A percentile compares a stretch with the other conserved stretches of the same genome.
These are phyloP conservation scores for Venturia effusa DNA, from an alignment of 2,329 filamentous ascomycete genomes.

Conservation along the genomic window DNA sequence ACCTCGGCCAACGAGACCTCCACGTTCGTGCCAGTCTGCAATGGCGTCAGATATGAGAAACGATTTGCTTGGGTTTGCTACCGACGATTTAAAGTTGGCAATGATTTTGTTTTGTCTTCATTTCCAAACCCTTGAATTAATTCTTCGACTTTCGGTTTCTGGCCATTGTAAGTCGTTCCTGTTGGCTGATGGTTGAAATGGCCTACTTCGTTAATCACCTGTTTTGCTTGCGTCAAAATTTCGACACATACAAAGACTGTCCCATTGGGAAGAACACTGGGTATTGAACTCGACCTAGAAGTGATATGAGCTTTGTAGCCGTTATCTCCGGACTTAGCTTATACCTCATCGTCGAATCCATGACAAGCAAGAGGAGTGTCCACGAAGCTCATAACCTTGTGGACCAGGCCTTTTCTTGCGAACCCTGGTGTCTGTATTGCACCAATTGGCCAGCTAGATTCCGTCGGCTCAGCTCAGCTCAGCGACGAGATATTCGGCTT, in stretches of 20 bases:
- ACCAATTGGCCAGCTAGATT: conserved; percentile 14
- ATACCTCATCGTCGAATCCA: conserved; percentile 17
- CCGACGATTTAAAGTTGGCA: conserved; percentile 14
- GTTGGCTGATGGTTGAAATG: conserved; percentile 35
- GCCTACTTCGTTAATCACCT: conserved; percentile 12
- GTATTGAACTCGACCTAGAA: conserved; percentile 44
- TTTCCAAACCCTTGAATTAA: conserved; percentile 19
- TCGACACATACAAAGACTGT: conserved; percentile 28
- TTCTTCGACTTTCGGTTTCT: conserved; percentile 21
- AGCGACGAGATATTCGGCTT: conserved; percentile 14
- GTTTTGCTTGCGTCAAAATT: no score
- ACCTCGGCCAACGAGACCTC: conserved; percentile 44
- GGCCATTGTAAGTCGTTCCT: conserved; percentile 41
- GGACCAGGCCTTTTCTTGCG: conserved; percentile 23
- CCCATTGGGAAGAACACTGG: conserved; percentile 46
- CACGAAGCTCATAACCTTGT: conserved; percentile 24
- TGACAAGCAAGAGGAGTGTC: conserved; percentile 10
- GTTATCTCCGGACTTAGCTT: no score
- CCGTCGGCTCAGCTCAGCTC: conserved; percentile 7
- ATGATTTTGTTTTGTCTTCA: conserved; percentile 13
- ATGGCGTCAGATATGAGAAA: conserved; percentile 22
- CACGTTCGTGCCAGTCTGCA: conserved; percentile 42
- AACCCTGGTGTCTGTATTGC: conserved; percentile 20
- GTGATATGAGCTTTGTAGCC: background rate
- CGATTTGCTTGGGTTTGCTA: conserved; percentile 13